Base-by-base conservation (phyloP, 768 basidiomycete species). In the Amanita thiersii region DNA sequence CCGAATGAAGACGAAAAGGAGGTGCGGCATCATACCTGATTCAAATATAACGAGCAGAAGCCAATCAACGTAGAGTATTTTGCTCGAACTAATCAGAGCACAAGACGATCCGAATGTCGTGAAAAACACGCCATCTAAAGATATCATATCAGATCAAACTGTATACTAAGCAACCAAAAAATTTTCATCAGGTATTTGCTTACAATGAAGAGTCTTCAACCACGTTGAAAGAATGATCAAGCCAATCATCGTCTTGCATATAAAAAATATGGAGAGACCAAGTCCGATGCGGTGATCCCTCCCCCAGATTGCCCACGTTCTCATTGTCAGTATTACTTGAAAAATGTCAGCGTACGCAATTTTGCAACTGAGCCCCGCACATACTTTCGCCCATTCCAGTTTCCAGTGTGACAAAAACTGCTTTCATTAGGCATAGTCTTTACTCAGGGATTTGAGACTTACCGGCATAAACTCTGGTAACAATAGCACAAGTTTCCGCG, bases 271-370 rank as follows among this genome's bases (percentile, higher is more conserved):
- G 23, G 26, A 9, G 23, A 42, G 30, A 12, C 10, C 31, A 11
- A 42, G 28, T 24, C 31, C 40, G 23, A 33, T 21, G 20, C 29
- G 18, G 30, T 15, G 19, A 3, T 29, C 15, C 20, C 32, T 33
- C 6, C 40, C 40, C 3, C 40, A 42, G 14, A 42, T 42, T 3
- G 40, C 40, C 40, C 40, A 42, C 15, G 40, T 42, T 15, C 40
- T 30, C 21, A 42, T 12, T 18, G 40, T 42, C 14, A 42, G 17
- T 20, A 42, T 42, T 11, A 42, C 40, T 42, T 5, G 17, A 15
- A 9, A n/a, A 1, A 31, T n/a, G 4, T 28, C 26, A 28, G 26
- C 26, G 12, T 18, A 20, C 11, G 18, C 14, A 23, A 34, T 23
- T 9, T 10, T 11, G 18, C 19, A 24, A 6, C 6, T 10, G 32